Conservation (phyloP, 768 basidiomycete species). For the Lanmaoa rubissima region DNA sequence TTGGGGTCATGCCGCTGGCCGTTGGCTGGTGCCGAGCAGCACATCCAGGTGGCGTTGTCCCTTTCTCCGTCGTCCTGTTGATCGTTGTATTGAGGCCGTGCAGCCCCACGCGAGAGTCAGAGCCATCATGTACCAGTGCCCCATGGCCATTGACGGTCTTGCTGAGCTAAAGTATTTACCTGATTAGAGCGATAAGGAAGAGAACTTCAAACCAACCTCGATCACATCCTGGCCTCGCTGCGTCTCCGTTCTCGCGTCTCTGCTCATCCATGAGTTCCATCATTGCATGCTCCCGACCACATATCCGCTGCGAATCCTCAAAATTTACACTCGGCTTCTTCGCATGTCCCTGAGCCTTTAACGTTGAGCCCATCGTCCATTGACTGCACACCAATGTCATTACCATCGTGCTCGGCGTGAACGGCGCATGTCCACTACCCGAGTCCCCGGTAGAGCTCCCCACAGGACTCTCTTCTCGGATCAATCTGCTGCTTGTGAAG, state of each 20-base stretch:
- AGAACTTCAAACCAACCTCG: slow-evolving; percentile 50
- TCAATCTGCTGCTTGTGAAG: slow-evolving; percentile 33
- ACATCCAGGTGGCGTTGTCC: no score
- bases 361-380: slow-evolving; percentile 14
- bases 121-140: slow-evolving; percentile 42
- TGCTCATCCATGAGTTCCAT: no score
- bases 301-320: no score
- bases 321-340: no score
- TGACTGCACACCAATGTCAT: slow-evolving; percentile 39
- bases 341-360: slow-evolving; percentile 32
- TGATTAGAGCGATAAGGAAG: not conserved
- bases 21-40: no score
- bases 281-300: no score
- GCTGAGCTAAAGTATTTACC: slow-evolving; percentile 53
- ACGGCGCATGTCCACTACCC: no score
- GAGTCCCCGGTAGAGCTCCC: slow-evolving; percentile 33
- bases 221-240: slow-evolving; percentile 59
- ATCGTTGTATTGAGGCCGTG: no score
- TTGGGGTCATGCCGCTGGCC: no score
- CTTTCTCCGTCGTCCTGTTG: no score
- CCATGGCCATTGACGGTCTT: slow-evolving; percentile 80
- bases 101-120: slow-evolving; percentile 32
- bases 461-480: slow-evolving; percentile 57
- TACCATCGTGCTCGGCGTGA: slow-evolving; percentile 43
- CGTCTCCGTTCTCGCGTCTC: no score